A percentile compares a stretch with the other conserved stretches of the same genome.
phyloP scores from a whole-genome alignment of 2,329 filamentous ascomycete species.

The Neurospora crassa region DNA sequence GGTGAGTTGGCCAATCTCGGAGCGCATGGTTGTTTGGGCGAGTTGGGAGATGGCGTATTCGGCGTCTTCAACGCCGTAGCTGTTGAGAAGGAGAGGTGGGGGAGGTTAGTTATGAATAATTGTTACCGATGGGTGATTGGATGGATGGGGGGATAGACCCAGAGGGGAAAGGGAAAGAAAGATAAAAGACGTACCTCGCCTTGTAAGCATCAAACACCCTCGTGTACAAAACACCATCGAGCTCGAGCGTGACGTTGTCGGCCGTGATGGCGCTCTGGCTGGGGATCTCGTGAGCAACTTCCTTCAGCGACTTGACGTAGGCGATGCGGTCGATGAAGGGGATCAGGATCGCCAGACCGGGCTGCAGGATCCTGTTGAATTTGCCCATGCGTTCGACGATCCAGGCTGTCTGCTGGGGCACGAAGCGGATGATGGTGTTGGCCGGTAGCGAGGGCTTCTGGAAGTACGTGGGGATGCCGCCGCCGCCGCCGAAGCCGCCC shows the following conservation, averaged over 20 bases:
- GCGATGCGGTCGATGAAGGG: slow-evolving; percentile 93
- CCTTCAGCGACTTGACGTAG: slow-evolving; percentile 96
- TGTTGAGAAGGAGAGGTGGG: slow-evolving; percentile 26
- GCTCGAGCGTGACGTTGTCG: slow-evolving; percentile 93
- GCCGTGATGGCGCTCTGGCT: slow-evolving; percentile 97
- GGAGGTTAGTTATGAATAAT: background rate
- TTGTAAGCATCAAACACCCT: slow-evolving; percentile 97
- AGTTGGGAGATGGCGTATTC: slow-evolving; percentile 98
- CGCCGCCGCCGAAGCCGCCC: slow-evolving; percentile 20
- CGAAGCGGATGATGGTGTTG: slow-evolving; percentile 92
- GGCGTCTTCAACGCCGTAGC: slow-evolving; percentile 95
- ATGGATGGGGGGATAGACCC: background rate
- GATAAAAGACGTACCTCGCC: slow-evolving; percentile 55
- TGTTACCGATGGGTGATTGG: background rate
- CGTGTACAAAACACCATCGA: slow-evolving; percentile 93
- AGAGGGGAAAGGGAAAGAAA: background rate
- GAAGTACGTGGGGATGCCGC: slow-evolving; percentile 65
- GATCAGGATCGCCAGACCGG: slow-evolving; percentile 78
- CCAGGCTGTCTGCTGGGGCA: slow-evolving; percentile 99
- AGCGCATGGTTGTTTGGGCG: slow-evolving; percentile 97
- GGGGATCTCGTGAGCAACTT: slow-evolving; percentile 91
- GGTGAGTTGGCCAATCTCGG: slow-evolving; percentile 91
- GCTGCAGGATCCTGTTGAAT: slow-evolving; percentile 87
- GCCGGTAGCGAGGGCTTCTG: slow-evolving; percentile 65
- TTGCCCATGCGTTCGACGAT: slow-evolving; percentile 99